Evolutionary conservation across 495 filamentous ascomycete species (phyloP), one percentile per base, ranked within the genome.

Genomic region (Penicillium waksmanii): DNA sequence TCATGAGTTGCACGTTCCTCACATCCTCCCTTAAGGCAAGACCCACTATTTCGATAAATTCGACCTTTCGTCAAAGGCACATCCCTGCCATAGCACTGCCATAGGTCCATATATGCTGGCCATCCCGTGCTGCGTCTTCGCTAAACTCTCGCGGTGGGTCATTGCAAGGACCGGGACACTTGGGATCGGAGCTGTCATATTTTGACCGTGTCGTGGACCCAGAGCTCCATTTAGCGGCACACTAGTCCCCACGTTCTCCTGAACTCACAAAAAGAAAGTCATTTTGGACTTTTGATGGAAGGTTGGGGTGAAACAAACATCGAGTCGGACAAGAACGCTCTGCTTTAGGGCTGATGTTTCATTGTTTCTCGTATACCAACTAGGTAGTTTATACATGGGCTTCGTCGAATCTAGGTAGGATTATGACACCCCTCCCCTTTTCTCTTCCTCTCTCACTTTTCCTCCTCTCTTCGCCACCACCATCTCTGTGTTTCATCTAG

Each of bases 161-260:
- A 3, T 48, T 17, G 18, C 25, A 51, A 18, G 18, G 47, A 27
- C 46, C 38, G 25, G 51, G 47, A 11, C 53, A 13, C 36, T 40
- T 42, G 43, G 23, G 56, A 66, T 66, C 57, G 58, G 74, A 78
- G 74, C 74, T 78, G 73, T 78, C 76, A 77, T 70, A 70, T 78
- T 63, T 73, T 59, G 50, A 48, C 57, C 46, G 64, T 55, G 62
- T 62, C 62, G 55, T 64, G 43, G 51, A 44, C 62, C 58, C 57
- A 64, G 46, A 48, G 50, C 50, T 59, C 59, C 58, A 59, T 48
- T n/a, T 49, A 51, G 59, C 35, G 53, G 34, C 60, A 54, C 44
- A 65, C 61, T 63, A 60, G 58, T 65, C 46, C 61, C 68, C 65
- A 71, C 61, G 62, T 67, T 64, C 62, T 63, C 52, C 38, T 35